Conservation (phyloP, 495 filamentous ascomycete species). For the Penicillium robsamsonii region DNA sequence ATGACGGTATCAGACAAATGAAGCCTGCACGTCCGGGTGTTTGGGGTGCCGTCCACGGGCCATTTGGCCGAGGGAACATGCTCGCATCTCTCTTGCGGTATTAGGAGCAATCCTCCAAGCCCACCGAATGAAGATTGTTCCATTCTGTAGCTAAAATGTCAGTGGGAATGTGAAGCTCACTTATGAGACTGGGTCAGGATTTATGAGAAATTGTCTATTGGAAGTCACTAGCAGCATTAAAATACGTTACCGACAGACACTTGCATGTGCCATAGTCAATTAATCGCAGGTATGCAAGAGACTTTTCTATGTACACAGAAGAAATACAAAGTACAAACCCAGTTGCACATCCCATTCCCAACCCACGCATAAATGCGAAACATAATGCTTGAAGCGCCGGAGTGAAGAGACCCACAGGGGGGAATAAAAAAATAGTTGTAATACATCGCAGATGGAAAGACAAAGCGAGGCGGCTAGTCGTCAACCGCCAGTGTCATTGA, state of each 20-base stretch:
- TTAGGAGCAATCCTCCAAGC: not conserved
- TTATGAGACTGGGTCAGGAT: not conserved
- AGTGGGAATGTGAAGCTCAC: not conserved
- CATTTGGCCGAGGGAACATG: not conserved
- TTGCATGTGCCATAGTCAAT: slow-evolving; percentile 29
- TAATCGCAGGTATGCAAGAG: slow-evolving; percentile 38
- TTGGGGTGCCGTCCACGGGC: not conserved
- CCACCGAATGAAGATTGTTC: not conserved
- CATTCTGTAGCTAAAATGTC: not conserved
- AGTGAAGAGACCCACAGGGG: slow-evolving; percentile 45
- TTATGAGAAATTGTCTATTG: slow-evolving; percentile 30
- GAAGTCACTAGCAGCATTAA: slow-evolving; percentile 36
- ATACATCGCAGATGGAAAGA: slow-evolving; percentile 42
- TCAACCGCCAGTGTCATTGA: slow-evolving; percentile 34
- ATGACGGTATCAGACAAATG: not conserved
- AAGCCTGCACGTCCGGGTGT: not conserved
- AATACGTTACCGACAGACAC: slow-evolving; percentile 31
- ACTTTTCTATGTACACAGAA: slow-evolving; percentile 51
- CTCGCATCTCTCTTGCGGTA: not conserved
- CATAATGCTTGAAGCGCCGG: slow-evolving; percentile 49
- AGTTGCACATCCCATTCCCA: slow-evolving; percentile 48
- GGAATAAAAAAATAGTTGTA: slow-evolving; percentile 36
- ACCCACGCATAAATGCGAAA: slow-evolving; percentile 48
- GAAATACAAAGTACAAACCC: slow-evolving; percentile 40
- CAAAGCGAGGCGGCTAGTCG: slow-evolving; percentile 22